A percentile compares a stretch with the other conserved stretches of the same genome.
These are phyloP conservation scores for Sporobolus alterniflorus DNA, from an alignment of 202 grass and related monocot genomes.

Conservation along the genomic window DNA sequence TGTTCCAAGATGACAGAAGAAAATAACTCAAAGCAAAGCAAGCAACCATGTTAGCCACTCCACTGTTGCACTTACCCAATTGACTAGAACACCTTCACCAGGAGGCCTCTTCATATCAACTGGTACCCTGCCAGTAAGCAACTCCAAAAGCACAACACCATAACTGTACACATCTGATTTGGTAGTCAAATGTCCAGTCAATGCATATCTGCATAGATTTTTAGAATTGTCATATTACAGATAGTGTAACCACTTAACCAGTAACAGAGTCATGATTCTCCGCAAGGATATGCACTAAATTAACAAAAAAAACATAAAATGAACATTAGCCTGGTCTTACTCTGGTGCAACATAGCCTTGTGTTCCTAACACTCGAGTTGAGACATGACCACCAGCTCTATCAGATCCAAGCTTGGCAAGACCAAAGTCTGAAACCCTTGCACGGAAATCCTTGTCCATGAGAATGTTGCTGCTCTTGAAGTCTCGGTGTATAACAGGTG, in stretches of 20 bases:
- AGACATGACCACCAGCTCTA: constrained; percentile 95
- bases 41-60: not conserved
- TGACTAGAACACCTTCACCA: constrained; percentile 86
- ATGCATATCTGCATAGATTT: constrained; percentile 73
- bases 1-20: constrained; percentile 11
- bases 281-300: not conserved
- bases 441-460: constrained; percentile 85
- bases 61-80: constrained; percentile 67
- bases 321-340: constrained; percentile 47
- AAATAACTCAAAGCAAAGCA: constrained; percentile 28
- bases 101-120: constrained; percentile 93
- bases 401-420: constrained; percentile 97
- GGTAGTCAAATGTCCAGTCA: constrained; percentile 95
- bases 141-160: constrained; percentile 91
- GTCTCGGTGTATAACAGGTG: constrained; percentile 95
- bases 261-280: constrained; percentile 20
- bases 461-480: constrained; percentile 99
- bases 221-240: not conserved
- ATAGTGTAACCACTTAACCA: not conserved
- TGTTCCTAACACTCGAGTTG: constrained; percentile 91
- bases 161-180: constrained; percentile 99
- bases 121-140: constrained; percentile 94
- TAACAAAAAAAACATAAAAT: not conserved
- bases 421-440: constrained; percentile 97
- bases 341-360: constrained; percentile 99